These are phyloP conservation scores for Tulasnella calospora DNA, from an alignment of 768 basidiomycete species.

Conservation along the genomic window DNA sequence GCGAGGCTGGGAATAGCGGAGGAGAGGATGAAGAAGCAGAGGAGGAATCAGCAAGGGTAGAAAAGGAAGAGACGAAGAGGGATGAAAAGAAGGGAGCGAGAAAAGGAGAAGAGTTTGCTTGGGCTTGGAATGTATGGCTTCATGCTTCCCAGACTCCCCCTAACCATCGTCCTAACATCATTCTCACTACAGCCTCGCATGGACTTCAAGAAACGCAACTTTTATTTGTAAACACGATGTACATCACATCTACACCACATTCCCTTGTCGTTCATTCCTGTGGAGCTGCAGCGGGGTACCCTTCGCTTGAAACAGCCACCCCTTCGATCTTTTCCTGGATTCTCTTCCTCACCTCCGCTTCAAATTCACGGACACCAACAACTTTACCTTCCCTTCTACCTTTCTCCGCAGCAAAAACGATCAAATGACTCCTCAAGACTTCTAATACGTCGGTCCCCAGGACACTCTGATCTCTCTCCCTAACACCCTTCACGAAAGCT, in stretches of 20 bases:
- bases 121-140: conserved; percentile 79
- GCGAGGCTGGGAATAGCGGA: conserved; percentile 39
- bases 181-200: background rate
- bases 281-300: background rate
- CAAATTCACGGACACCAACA: conserved; percentile 65
- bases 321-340: background rate
- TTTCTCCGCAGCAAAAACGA: conserved; percentile 82
- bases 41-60: background rate
- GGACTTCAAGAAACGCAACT: conserved; percentile 21
- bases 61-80: conserved; percentile 26
- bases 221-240: conserved; percentile 14
- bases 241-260: background rate
- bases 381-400: conserved; percentile 65
- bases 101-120: conserved; percentile 72
- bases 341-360: conserved; percentile 33
- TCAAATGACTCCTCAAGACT: conserved; percentile 70
- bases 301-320: background rate
- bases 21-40: conserved; percentile 31
- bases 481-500: conserved; percentile 72
- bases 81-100: conserved; percentile 28
- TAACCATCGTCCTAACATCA: background rate
- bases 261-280: background rate
- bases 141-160: background rate
- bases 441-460: conserved; percentile 62
- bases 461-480: conserved; percentile 53